A percentile compares a stretch with the other conserved stretches of the same genome.
These are phyloP conservation scores for Przewalskia tangutica DNA, from an alignment of 257 asterid species.

Conservation along the genomic window DNA sequence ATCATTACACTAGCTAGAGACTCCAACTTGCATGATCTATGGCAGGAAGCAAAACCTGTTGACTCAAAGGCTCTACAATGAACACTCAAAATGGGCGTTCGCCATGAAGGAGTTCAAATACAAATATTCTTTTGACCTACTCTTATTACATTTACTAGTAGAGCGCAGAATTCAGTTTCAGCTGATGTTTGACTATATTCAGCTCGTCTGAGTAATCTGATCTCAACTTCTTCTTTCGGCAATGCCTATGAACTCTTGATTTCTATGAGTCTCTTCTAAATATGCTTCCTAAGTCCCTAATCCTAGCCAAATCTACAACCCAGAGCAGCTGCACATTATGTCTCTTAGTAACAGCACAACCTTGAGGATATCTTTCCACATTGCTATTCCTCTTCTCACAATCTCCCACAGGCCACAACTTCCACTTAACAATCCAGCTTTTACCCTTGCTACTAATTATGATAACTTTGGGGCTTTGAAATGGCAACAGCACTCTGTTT, in stretches of 20 bases:
- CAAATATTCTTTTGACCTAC: neutral
- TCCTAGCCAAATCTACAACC: neutral
- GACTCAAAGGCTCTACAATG: neutral
- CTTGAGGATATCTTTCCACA: neutral
- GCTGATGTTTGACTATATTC: neutral
- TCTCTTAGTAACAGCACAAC: neutral
- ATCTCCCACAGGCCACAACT: neutral
- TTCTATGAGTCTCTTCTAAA: neutral
- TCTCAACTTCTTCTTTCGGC: neutral
- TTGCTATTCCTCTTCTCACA: neutral
- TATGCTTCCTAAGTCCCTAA: neutral
- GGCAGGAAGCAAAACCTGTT: neutral
- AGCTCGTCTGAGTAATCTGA: neutral
- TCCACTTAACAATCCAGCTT: neutral
- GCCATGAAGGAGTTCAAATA: neutral
- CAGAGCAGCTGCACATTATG: neutral
- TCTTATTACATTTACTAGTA: neutral
- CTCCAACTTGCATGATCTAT: neutral
- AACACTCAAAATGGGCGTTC: neutral
- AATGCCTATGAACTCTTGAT: neutral
- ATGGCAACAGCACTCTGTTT: neutral
- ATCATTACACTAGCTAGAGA: neutral
- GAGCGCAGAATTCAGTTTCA: neutral
- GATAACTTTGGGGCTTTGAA: neutral
- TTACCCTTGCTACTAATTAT: neutral